A percentile compares a stretch with the other conserved stretches of the same genome.
phyloP scores from a whole-genome alignment of 1,284 basidiomycete genomes.

The Somion occarium region DNA sequence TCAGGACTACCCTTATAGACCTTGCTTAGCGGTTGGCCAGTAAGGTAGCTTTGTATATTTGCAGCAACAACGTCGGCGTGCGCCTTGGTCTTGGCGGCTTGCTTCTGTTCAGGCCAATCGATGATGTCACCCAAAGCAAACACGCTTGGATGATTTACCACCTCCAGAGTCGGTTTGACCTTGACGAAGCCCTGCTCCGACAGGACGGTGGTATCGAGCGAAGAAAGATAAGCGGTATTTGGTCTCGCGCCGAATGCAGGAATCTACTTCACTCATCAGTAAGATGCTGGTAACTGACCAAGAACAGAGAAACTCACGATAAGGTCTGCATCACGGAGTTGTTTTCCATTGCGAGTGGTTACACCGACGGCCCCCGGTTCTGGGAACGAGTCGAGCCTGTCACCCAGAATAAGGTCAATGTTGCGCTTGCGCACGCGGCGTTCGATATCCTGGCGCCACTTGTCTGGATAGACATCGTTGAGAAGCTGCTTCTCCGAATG shows the following conservation, averaged over 20 bases:
- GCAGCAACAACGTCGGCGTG: constrained; percentile 41
- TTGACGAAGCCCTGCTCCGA: constrained; percentile 39
- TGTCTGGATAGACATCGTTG: constrained; percentile 52
- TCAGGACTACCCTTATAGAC: constrained; percentile 49
- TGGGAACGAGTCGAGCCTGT: constrained; percentile 45
- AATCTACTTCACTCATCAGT: constrained; percentile 31
- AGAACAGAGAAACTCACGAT: constrained; percentile 37
- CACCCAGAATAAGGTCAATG: constrained; percentile 49
- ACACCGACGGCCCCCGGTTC: constrained; percentile 29
- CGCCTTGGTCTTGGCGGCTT: constrained; percentile 40
- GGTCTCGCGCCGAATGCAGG: constrained; percentile 44
- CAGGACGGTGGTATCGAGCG: constrained; percentile 39
- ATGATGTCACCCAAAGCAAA: constrained; percentile 60
- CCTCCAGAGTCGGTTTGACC: constrained; percentile 48
- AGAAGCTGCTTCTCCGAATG: constrained; percentile 49
- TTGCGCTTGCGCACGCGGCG: constrained; percentile 37
- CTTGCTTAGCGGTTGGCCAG: constrained; percentile 29
- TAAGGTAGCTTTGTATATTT: constrained; percentile 45
- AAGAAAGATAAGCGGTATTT: constrained; percentile 44
- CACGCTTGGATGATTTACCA: constrained; percentile 40
- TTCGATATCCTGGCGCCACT: constrained; percentile 45
- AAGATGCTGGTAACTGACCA: not conserved
- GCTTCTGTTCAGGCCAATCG: constrained; percentile 57
- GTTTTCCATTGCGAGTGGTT: constrained; percentile 49
- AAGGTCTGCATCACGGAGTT: constrained; percentile 47